Evolutionary conservation across 805 yeast genomes (phyloP).

Genomic region (Starmerella davenportii): DNA sequence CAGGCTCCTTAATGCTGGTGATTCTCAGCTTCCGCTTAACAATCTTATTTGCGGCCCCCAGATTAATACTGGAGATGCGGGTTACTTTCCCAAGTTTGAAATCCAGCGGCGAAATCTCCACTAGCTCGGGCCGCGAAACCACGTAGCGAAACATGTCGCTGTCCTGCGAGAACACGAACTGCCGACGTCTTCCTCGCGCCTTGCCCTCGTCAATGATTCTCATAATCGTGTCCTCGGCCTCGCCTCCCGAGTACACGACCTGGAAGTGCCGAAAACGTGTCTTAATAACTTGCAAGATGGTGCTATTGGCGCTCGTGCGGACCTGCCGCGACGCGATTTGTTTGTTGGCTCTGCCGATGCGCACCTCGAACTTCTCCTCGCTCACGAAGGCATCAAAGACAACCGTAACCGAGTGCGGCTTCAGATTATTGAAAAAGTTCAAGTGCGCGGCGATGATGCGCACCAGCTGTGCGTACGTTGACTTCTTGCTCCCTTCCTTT

Average conservation of each 20-base stretch:
- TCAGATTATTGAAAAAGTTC: background rate
- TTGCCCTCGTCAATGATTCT: conserved; percentile 5
- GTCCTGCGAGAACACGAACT: conserved; percentile 5
- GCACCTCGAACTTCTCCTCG: conserved; percentile 3
- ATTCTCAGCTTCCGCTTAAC: background rate
- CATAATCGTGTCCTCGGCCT: conserved; percentile 10
- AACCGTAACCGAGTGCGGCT: conserved; percentile 2
- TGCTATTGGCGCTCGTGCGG: background rate
- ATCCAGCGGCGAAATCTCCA: conserved; percentile 1
- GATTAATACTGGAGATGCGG: background rate
- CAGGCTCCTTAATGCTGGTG: background rate
- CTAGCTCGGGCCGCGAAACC: background rate
- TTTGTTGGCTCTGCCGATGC: background rate
- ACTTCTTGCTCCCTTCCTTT: background rate
- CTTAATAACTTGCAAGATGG: background rate
- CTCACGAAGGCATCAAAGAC: conserved; percentile 4
- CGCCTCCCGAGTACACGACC: conserved; percentile 4
- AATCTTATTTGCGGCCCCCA: background rate
- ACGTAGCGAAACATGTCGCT: conserved; percentile 3
- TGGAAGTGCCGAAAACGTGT: background rate
- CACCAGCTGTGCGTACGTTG: background rate
- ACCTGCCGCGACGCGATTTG: background rate
- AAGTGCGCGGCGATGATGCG: background rate
- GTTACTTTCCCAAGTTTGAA: background rate
- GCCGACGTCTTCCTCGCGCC: conserved; percentile 2